These are phyloP conservation scores for Triticum turgidum DNA, from an alignment of 176 grass and related monocot species.

Conservation along the genomic window DNA sequence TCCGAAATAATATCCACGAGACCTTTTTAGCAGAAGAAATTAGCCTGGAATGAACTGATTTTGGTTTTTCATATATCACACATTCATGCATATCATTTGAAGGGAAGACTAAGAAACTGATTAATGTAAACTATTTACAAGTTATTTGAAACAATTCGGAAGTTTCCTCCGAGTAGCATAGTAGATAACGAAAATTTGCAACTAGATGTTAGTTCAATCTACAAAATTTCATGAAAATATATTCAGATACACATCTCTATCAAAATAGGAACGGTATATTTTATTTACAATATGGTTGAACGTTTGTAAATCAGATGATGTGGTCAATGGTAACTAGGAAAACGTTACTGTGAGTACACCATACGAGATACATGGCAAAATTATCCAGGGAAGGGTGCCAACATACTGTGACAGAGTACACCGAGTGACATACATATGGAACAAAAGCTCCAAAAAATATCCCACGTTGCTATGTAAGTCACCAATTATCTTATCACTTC, in stretches of 20 bases:
- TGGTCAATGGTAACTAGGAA: background rate
- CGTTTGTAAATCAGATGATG: background rate
- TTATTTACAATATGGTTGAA: background rate
- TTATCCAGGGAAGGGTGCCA: background rate
- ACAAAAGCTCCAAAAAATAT: background rate
- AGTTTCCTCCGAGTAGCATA: background rate
- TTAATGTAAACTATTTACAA: slow-evolving; percentile 12
- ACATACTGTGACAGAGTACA: background rate
- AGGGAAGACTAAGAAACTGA: background rate
- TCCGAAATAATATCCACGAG: background rate
- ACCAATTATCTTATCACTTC: background rate
- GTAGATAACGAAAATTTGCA: background rate
- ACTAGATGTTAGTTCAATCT: background rate
- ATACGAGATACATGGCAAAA: background rate
- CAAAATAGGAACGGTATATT: background rate
- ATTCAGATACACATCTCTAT: background rate
- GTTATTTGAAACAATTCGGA: background rate
- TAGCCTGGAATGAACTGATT: background rate
- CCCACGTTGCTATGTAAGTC: background rate
- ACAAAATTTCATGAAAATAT: background rate
- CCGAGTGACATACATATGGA: background rate
- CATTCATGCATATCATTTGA: background rate
- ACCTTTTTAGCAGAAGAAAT: background rate
- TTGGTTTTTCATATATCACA: background rate
- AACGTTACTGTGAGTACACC: slow-evolving; percentile 1